phyloP scores from a whole-genome alignment of 1,284 basidiomycete genomes.

The Cryptococcus maquisensis region DNA sequence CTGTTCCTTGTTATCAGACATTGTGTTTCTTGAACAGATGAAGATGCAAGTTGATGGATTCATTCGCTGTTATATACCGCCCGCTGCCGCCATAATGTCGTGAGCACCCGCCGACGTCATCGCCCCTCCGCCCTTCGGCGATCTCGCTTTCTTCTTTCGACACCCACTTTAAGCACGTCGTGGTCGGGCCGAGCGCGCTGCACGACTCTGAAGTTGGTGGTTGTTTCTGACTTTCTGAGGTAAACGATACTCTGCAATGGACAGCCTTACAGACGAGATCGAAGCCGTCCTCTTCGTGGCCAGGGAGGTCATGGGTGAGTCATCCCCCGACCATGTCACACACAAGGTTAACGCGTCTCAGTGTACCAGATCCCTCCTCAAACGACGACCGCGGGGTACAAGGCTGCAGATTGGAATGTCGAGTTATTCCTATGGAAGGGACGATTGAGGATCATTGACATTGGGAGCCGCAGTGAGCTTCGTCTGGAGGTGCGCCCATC shows the following conservation, averaged over 20 bases:
- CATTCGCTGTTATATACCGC: neutral
- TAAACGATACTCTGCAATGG: conserved; percentile 20
- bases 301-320: conserved; percentile 49
- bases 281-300: conserved; percentile 48
- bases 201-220: neutral
- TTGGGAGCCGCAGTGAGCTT: conserved; percentile 43
- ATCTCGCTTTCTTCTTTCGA: neutral
- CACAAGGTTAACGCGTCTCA: conserved; percentile 6
- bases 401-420: conserved; percentile 49
- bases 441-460: conserved; percentile 44
- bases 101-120: neutral
- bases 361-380: conserved; percentile 50
- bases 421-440: conserved; percentile 50
- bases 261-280: conserved; percentile 45
- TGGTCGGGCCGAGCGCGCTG: neutral
- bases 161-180: neutral
- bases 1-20: conserved; percentile 29
- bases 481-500: conserved; percentile 43
- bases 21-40: conserved; percentile 1
- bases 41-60: neutral
- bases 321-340: neutral
- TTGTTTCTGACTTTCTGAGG: neutral
- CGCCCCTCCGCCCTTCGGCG: neutral
- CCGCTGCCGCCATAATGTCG: neutral
- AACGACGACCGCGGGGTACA: conserved; percentile 46